Percentiles rank a stretch among this genome's conserved stretches.
phyloP scores from a whole-genome alignment of 352 stramenopile genomes.

The Stramenopiles sp. region DNA sequence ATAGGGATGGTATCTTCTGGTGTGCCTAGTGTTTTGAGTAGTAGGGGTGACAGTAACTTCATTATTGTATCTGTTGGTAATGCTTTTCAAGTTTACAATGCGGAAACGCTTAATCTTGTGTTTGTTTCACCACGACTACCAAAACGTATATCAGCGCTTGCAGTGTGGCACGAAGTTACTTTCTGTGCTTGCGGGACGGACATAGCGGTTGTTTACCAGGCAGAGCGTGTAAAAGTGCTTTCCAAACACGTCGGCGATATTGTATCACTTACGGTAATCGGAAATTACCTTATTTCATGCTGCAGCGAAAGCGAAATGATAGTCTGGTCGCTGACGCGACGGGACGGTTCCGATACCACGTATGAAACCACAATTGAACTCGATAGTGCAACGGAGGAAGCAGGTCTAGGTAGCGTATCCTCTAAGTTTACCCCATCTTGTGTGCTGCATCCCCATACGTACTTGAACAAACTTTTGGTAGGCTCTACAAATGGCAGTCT shows the following conservation, averaged over 20 bases:
- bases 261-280: not conserved
- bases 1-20: conserved; percentile 62
- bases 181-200: conserved; percentile 43
- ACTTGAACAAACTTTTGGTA: conserved; percentile 79
- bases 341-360: conserved; percentile 15
- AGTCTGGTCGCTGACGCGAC: conserved; percentile 10
- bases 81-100: conserved; percentile 69
- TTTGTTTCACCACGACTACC: conserved; percentile 49
- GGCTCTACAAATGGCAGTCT: conserved; percentile 50
- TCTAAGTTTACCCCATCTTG: conserved; percentile 23
- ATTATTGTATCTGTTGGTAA: conserved; percentile 58
- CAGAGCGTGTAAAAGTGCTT: no score
- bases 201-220: conserved; percentile 23
- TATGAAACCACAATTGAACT: conserved; percentile 15
- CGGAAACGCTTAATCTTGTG: conserved; percentile 56
- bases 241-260: not conserved
- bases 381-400: conserved; percentile 19
- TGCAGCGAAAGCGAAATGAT: conserved; percentile 1
- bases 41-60: conserved; percentile 61
- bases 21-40: conserved; percentile 56
- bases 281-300: conserved; percentile 1
- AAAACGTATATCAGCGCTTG: conserved; percentile 46
- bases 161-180: conserved; percentile 39
- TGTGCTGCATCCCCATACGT: conserved; percentile 67
- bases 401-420: conserved; percentile 37